Evolutionary conservation across 129 eudicot genomes (phyloP).

Genomic region (Ambrosia trifida): DNA sequence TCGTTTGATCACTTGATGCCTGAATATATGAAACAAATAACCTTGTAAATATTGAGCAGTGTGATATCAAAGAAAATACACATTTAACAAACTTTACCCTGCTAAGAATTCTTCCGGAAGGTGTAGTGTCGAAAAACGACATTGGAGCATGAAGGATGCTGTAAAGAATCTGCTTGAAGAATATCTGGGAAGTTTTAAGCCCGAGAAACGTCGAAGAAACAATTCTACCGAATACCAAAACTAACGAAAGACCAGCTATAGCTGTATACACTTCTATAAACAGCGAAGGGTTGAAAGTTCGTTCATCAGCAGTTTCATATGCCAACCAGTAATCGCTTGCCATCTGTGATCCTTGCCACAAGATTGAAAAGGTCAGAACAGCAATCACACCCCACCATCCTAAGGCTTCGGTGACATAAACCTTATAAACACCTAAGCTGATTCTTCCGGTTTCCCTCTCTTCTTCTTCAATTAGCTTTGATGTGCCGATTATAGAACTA

Average conservation of each 20-base stretch:
- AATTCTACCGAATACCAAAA: slow-evolving; percentile 51
- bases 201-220: slow-evolving; percentile 57
- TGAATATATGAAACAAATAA: slow-evolving; percentile 33
- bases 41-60: background rate
- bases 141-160: slow-evolving; percentile 92
- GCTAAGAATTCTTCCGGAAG: slow-evolving; percentile 89
- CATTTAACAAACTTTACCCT: slow-evolving; percentile 57
- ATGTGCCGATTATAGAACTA: slow-evolving; percentile 47
- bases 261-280: slow-evolving; percentile 68
- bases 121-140: slow-evolving; percentile 96
- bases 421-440: slow-evolving; percentile 56
- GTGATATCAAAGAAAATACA: background rate
- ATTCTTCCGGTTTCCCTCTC: slow-evolving; percentile 84
- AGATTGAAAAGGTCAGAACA: slow-evolving; percentile 42
- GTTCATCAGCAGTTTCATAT: slow-evolving; percentile 66
- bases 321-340: slow-evolving; percentile 88
- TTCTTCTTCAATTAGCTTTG: slow-evolving; percentile 88
- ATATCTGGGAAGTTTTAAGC: slow-evolving; percentile 69
- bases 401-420: slow-evolving; percentile 75
- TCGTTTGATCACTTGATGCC: slow-evolving; percentile 96
- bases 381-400: slow-evolving; percentile 83
- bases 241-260: slow-evolving; percentile 49
- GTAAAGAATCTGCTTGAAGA: slow-evolving; percentile 63
- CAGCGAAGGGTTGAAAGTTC: slow-evolving; percentile 61
- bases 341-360: slow-evolving; percentile 69